phyloP scores from a whole-genome alignment of 169 alveolate genomes.

The Cryptosporidium canis region DNA sequence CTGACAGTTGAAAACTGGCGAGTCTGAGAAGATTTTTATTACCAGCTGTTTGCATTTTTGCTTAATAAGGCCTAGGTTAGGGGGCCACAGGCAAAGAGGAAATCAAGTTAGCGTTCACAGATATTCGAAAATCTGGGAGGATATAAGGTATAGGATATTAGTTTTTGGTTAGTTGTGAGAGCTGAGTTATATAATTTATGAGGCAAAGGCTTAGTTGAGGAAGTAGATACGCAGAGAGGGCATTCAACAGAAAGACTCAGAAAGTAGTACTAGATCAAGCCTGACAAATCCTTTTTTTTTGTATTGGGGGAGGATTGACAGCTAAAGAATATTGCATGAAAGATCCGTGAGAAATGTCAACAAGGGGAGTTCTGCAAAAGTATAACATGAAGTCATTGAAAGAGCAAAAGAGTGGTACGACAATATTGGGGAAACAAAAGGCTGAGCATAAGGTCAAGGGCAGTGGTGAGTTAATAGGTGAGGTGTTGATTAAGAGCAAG shows the following conservation, averaged over 20 bases:
- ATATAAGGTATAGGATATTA: background rate
- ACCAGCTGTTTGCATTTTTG: constrained; percentile 20
- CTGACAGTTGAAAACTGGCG: background rate
- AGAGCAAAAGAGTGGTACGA: constrained; percentile 18
- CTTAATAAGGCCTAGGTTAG: background rate
- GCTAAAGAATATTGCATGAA: background rate
- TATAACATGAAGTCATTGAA: constrained; percentile 58
- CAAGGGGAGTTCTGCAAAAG: constrained; percentile 17
- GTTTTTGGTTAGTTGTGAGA: background rate
- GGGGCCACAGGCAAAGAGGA: background rate
- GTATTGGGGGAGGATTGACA: too few species aligned
- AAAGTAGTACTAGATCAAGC: too few species aligned
- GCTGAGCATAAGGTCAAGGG: background rate
- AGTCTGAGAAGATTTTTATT: background rate
- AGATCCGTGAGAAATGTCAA: constrained; percentile 30
- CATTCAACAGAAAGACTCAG: too few species aligned
- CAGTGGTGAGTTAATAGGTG: background rate
- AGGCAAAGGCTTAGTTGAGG: too few species aligned
- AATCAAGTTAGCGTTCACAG: background rate
- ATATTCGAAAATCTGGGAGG: background rate
- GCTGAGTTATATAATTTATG: background rate
- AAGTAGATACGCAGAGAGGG: too few species aligned
- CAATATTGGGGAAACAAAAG: constrained; percentile 25
- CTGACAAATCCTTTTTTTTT: too few species aligned
- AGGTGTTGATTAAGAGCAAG: background rate